phyloP scores from a whole-genome alignment of 352 stramenopile species.

The Phytophthora rubi region DNA sequence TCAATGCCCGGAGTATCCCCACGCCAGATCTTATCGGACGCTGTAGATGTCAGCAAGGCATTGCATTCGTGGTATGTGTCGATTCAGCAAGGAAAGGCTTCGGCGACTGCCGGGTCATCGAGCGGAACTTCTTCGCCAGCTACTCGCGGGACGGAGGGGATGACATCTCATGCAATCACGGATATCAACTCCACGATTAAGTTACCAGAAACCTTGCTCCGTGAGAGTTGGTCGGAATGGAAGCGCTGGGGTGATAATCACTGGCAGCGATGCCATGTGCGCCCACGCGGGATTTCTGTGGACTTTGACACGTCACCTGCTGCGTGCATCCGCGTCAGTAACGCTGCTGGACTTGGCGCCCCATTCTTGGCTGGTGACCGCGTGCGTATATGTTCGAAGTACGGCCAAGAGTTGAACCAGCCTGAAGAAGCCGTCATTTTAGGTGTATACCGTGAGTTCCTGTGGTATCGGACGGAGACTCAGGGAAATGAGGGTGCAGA shows the following conservation, averaged over 20 bases:
- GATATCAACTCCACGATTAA: slow-evolving; percentile 32
- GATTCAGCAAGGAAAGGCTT: slow-evolving; percentile 46
- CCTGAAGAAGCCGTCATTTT: slow-evolving; percentile 97
- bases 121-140: slow-evolving; percentile 7
- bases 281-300: slow-evolving; percentile 90
- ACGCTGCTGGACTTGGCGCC: slow-evolving; percentile 84
- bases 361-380: slow-evolving; percentile 94
- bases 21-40: slow-evolving; percentile 81
- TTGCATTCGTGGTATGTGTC: slow-evolving; percentile 85
- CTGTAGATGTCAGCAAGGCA: slow-evolving; percentile 90
- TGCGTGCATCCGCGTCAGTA: slow-evolving; percentile 90
- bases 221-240: slow-evolving; percentile 85
- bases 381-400: slow-evolving; percentile 94
- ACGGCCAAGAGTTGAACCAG: slow-evolving; percentile 94
- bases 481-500: slow-evolving; percentile 96
- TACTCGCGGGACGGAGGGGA: slow-evolving; percentile 4
- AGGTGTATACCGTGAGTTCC: slow-evolving; percentile 89
- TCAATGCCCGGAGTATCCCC: slow-evolving; percentile 83
- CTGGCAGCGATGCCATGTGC: slow-evolving; percentile 81
- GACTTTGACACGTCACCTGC: slow-evolving; percentile 94
- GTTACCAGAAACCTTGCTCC: slow-evolving; percentile 65
- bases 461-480: slow-evolving; percentile 97
- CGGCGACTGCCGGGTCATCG: slow-evolving; percentile 11
- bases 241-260: slow-evolving; percentile 86
- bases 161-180: background rate